Base-by-base conservation (phyloP, 345 rosid species). In the Eucalyptus brandiana region DNA sequence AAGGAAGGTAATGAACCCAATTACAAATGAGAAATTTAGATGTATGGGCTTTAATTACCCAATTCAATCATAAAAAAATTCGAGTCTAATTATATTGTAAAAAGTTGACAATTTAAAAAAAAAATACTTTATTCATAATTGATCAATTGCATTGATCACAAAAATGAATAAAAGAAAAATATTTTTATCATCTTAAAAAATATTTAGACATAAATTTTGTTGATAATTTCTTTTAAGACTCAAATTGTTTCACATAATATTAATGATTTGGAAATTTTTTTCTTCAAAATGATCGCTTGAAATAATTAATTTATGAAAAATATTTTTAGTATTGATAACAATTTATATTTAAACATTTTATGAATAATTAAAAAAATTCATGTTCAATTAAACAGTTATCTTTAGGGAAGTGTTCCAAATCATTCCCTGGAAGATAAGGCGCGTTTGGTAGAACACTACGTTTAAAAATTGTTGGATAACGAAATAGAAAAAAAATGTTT, bases 171-270 rank as follows among this genome's bases (percentile, higher is more conserved):
- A 60, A 56, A 56, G 0, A 0, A 56, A 56, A 56, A 0, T 56
- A 12, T 60, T 28, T 28, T 60, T 60, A 26, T 26, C 1, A 60
- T 60, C 8, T 60, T 1, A 12, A 28, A 26, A 60, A 11, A 13
- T 60, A 62, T 62, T 12, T 1, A 6, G 4, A 62, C 0, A 62
- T 0, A 28, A 28, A 6, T 13, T 28, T 62, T 62, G 0, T 12
- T 30, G 34, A 62, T 30, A 28, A 6, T 6, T 62, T 14, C 28
- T 54, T 56, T 24, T 10, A 24, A 56, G 2, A 1, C 1, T 56
- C 6, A 4, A 11, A 23, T 24, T 0, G 3, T 24, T 24, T 24
- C 0, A 0, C 0, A 0, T 0, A 56, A 24, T 23, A 56, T 56
- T 56, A 9, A 56, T 1, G 12, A 56, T 9, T 9, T 23, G 6